Evolutionary conservation across 805 yeast genomes (phyloP).

Genomic region (Yarrowia sp.): DNA sequence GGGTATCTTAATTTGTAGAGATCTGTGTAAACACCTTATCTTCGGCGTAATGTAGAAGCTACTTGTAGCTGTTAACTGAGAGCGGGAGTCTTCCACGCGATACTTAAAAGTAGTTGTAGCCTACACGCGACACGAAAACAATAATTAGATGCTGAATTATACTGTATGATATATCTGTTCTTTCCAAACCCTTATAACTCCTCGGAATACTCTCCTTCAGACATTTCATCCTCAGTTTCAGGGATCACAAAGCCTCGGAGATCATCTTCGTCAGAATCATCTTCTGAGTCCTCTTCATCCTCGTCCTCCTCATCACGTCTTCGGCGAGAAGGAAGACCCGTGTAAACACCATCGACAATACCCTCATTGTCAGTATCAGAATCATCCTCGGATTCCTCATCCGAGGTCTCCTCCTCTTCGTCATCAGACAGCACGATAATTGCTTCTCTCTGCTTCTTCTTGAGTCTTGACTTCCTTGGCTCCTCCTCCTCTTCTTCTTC

Average conservation of each 20-base stretch:
- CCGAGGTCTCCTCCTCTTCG: not conserved
- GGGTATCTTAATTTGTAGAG: no score
- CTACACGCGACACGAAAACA: not conserved
- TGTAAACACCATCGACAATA: conserved; percentile 5
- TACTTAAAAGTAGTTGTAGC: not conserved
- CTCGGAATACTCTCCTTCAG: conserved; percentile 13
- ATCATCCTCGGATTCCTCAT: not conserved
- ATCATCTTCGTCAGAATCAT: not conserved
- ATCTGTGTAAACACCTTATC: no score
- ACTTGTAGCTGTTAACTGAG: not conserved
- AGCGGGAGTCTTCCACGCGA: no score
- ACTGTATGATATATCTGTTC: not conserved
- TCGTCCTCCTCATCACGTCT: not conserved
- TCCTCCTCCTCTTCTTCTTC: not conserved
- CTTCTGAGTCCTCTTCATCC: not conserved
- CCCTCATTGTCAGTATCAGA: conserved; percentile 18
- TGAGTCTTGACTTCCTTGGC: not conserved
- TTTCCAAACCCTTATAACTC: not conserved
- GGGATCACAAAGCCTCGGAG: not conserved
- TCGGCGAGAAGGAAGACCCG: conserved; percentile 13
- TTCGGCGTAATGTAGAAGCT: no score
- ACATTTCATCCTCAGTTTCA: not conserved
- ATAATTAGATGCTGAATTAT: not conserved
- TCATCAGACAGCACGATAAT: conserved; percentile 7
- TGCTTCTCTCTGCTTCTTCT: conserved; percentile 8